Percentiles rank a stretch among this genome's conserved stretches.
These are phyloP conservation scores for Euphorbia lathyris DNA, from an alignment of 345 rosid genomes.

Conservation along the genomic window DNA sequence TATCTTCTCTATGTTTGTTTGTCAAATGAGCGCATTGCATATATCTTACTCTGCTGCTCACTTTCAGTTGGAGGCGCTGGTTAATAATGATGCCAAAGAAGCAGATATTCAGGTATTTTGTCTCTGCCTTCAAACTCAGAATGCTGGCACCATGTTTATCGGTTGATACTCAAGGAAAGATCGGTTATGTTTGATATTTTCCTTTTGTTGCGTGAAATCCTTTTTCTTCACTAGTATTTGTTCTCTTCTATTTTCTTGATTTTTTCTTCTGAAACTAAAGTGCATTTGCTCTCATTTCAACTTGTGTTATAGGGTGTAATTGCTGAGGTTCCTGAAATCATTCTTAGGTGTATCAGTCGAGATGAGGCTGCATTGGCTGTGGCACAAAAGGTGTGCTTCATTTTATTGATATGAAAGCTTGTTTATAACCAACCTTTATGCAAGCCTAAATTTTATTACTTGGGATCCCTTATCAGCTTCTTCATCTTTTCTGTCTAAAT, in stretches of 20 bases:
- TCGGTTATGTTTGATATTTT: background rate
- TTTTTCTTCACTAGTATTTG: background rate
- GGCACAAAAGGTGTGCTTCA: conserved; percentile 67
- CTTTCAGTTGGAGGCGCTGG: conserved; percentile 77
- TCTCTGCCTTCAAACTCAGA: background rate
- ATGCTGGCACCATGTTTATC: background rate
- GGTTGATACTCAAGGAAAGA: background rate
- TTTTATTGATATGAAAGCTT: background rate
- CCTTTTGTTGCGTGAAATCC: background rate
- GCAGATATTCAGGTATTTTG: conserved; percentile 77
- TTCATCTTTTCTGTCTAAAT: background rate
- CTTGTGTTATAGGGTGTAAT: conserved; percentile 55
- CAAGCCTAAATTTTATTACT: background rate
- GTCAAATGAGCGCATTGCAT: background rate
- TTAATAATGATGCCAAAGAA: conserved; percentile 64
- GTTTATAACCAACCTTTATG: background rate
- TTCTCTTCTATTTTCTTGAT: background rate
- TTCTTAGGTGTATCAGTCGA: conserved; percentile 85
- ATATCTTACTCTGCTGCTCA: conserved; percentile 21
- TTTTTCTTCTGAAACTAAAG: background rate
- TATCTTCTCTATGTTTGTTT: background rate
- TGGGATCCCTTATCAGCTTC: background rate
- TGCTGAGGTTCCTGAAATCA: conserved; percentile 92
- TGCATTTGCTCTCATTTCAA: background rate
- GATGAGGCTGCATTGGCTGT: conserved; percentile 98